Conservation (phyloP, 139 green algal species). For the Tetratostichococcus sp. region DNA sequence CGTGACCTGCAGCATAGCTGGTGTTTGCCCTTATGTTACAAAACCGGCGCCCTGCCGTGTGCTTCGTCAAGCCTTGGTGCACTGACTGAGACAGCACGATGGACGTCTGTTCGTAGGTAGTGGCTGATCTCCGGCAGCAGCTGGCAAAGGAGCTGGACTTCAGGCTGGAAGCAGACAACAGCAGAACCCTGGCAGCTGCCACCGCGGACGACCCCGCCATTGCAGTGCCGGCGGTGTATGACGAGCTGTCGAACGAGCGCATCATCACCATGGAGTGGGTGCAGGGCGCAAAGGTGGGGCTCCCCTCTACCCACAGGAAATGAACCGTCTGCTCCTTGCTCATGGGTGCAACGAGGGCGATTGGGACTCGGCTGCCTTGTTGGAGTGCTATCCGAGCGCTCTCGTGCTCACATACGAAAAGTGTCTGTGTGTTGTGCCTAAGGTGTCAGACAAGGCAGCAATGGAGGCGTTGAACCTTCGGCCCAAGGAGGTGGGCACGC, state of each 20-base stretch:
- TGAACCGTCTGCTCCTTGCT: no score
- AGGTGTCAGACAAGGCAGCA: background rate
- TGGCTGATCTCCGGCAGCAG: slow-evolving; percentile 61
- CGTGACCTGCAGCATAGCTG: no score
- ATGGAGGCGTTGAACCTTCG: slow-evolving; percentile 7
- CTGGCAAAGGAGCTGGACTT: slow-evolving; percentile 84
- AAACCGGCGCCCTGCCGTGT: no score
- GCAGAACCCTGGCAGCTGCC: slow-evolving; percentile 29
- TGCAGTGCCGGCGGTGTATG: slow-evolving; percentile 37
- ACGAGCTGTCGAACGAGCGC: slow-evolving; percentile 43
- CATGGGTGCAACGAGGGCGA: no score
- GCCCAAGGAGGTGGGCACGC: slow-evolving; percentile 49
- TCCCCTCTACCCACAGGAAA: no score
- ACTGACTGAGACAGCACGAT: no score
- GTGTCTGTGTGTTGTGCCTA: background rate
- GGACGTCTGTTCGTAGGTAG: slow-evolving; percentile 29
- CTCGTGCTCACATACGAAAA: no score
- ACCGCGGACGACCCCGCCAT: slow-evolving; percentile 30
- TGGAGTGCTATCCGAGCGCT: no score
- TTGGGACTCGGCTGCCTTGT: no score
- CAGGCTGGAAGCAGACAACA: slow-evolving; percentile 59
- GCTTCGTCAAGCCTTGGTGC: no score
- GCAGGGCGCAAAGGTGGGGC: slow-evolving; percentile 45
- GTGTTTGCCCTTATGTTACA: no score
- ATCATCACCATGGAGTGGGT: slow-evolving; percentile 80